Conservation (phyloP, 2,329 filamentous ascomycete species). For the Pestalotiopsis sp. region DNA sequence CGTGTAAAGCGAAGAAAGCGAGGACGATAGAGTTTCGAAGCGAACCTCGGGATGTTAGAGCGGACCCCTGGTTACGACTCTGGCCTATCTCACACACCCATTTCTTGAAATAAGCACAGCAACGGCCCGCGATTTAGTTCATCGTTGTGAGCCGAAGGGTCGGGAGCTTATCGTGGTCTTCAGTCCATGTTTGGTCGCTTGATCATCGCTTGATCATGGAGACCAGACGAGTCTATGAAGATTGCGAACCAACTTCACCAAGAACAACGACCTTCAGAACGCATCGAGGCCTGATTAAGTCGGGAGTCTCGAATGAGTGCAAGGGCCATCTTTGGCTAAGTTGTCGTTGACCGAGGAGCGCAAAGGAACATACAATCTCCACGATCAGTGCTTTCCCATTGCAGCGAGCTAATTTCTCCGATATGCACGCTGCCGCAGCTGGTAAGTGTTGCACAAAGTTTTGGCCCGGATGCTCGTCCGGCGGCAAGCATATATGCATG, state of each 20-base stretch:
- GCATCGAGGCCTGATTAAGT: too few species aligned
- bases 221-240: not conserved
- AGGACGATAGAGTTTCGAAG: not conserved
- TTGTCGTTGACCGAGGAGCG: not conserved
- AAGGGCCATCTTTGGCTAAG: not conserved
- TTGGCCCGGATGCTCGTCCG: not conserved
- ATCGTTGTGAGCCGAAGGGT: not conserved
- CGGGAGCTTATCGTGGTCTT: not conserved
- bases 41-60: not conserved
- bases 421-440: not conserved
- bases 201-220: not conserved
- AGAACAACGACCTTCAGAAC: too few species aligned
- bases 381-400: not conserved
- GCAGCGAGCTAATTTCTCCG: not conserved
- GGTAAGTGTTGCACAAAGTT: not conserved
- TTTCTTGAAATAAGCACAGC: not conserved
- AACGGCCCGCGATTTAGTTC: not conserved
- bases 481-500: not conserved
- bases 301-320: not conserved
- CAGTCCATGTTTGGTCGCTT: not conserved
- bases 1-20: not conserved
- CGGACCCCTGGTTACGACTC: not conserved
- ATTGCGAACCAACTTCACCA: not conserved
- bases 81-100: not conserved
- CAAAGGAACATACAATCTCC: not conserved